Conservation (phyloP, 768 basidiomycete species). For the Leccinellum albellum region DNA sequence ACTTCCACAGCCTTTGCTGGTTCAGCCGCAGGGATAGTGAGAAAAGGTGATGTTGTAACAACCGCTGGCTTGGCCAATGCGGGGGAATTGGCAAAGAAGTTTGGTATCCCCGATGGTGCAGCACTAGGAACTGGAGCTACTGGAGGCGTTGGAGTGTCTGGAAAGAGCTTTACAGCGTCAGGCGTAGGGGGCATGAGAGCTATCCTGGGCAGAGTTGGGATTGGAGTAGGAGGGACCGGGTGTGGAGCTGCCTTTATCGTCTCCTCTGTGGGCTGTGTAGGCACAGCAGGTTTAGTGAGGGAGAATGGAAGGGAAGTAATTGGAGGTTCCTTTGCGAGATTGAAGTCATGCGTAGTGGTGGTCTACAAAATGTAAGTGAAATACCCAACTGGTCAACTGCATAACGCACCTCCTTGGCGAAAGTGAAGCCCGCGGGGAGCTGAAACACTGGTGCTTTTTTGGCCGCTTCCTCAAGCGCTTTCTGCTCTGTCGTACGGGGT, state of each 20-base stretch:
- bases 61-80: slow-evolving; percentile 38
- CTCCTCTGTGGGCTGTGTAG: slow-evolving; percentile 7
- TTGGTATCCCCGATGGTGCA: slow-evolving; percentile 39
- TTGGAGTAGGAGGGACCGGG: slow-evolving; percentile 9
- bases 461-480: slow-evolving; percentile 51
- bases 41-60: slow-evolving; percentile 15
- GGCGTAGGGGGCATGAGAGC: slow-evolving; percentile 26
- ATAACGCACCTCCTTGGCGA: slow-evolving; percentile 55
- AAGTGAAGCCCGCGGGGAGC: slow-evolving; percentile 61
- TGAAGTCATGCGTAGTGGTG: slow-evolving; percentile 37
- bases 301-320: slow-evolving; percentile 64
- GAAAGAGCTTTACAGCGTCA: slow-evolving; percentile 15
- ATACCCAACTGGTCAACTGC: neutral
- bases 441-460: slow-evolving; percentile 56
- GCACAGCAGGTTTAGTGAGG: slow-evolving; percentile 37
- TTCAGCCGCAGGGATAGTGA: slow-evolving; percentile 14
- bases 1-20: slow-evolving; percentile 4
- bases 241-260: slow-evolving; percentile 13
- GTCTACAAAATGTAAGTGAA: slow-evolving; percentile 23
- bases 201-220: slow-evolving; percentile 20
- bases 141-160: slow-evolving; percentile 6
- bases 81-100: slow-evolving; percentile 61
- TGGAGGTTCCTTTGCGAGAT: slow-evolving; percentile 61
- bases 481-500: slow-evolving; percentile 41
- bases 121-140: slow-evolving; percentile 2